These are phyloP conservation scores for Boletales sp. DNA, from an alignment of 768 basidiomycete species.

Conservation along the genomic window DNA sequence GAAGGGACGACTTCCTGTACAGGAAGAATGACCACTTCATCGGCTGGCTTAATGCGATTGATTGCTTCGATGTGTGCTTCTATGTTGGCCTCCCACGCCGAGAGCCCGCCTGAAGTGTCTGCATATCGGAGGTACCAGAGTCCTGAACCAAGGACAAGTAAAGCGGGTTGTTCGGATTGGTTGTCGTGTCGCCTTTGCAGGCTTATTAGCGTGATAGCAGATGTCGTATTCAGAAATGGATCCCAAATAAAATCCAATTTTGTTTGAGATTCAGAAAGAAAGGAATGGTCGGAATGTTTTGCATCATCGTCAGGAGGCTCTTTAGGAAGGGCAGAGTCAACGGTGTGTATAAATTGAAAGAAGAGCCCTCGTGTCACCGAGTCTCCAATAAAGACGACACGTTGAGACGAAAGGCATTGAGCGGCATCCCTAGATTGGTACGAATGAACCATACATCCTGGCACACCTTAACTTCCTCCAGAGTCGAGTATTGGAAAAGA, in stretches of 20 bases:
- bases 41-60: slow-evolving; percentile 47
- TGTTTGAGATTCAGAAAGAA: slow-evolving; percentile 44
- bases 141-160: slow-evolving; percentile 82
- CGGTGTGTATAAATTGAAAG: slow-evolving; percentile 62
- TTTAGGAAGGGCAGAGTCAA: slow-evolving; percentile 56
- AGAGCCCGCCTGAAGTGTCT: slow-evolving; percentile 65
- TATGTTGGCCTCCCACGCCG: slow-evolving; percentile 74
- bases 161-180: slow-evolving; percentile 41
- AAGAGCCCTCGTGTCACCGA: slow-evolving; percentile 78
- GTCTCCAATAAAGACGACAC: slow-evolving; percentile 79
- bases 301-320: slow-evolving; percentile 50
- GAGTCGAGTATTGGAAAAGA: slow-evolving; percentile 22
- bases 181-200: slow-evolving; percentile 4
- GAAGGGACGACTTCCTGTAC: slow-evolving; percentile 66
- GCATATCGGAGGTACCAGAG: slow-evolving; percentile 87
- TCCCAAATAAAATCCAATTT: slow-evolving; percentile 75
- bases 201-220: slow-evolving; percentile 44
- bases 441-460: slow-evolving; percentile 77
- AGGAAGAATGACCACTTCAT: slow-evolving; percentile 74
- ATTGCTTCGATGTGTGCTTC: slow-evolving; percentile 59
- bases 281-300: slow-evolving; percentile 66
- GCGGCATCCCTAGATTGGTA: slow-evolving; percentile 55
- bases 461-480: slow-evolving; percentile 6
- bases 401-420: slow-evolving; percentile 54
- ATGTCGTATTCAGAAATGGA: slow-evolving; percentile 76